Evolutionary conservation across 2,329 filamentous ascomycete genomes (phyloP).

Genomic region (Mariannaea sp.): DNA sequence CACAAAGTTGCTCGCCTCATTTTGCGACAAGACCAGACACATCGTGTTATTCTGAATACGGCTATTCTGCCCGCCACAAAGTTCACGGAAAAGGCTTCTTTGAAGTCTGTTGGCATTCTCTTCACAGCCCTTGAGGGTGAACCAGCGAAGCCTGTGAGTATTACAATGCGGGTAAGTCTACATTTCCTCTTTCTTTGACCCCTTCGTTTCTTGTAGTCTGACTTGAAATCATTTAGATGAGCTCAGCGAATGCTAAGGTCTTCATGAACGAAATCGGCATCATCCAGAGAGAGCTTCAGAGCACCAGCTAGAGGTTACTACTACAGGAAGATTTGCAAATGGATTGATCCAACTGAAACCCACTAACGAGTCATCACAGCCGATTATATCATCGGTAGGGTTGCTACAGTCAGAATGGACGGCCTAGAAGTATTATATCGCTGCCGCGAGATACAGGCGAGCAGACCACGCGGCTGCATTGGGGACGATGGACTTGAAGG

Average conservation of each 20-base stretch:
- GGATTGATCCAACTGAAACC: slow-evolving; percentile 19
- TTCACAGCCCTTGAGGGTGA: slow-evolving; percentile 67
- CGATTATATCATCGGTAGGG: slow-evolving; percentile 13
- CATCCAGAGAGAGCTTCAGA: slow-evolving; percentile 57
- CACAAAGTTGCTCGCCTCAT: slow-evolving; percentile 72
- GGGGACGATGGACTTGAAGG: slow-evolving; percentile 18
- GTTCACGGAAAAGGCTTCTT: slow-evolving; percentile 75
- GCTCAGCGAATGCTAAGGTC: slow-evolving; percentile 55
- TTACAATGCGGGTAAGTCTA: slow-evolving; percentile 64
- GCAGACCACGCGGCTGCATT: slow-evolving; percentile 13
- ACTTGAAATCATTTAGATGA: slow-evolving; percentile 52
- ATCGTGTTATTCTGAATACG: slow-evolving; percentile 85
- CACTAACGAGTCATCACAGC: slow-evolving; percentile 4
- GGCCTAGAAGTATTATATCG: slow-evolving; percentile 18
- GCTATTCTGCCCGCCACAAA: slow-evolving; percentile 78
- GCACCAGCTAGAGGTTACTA: slow-evolving; percentile 39
- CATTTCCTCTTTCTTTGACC: neutral
- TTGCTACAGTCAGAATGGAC: slow-evolving; percentile 12
- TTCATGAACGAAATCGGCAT: slow-evolving; percentile 56
- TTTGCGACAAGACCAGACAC: slow-evolving; percentile 89
- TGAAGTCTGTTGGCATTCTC: slow-evolving; percentile 71
- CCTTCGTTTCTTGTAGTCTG: slow-evolving; percentile 2
- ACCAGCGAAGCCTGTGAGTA: slow-evolving; percentile 59
- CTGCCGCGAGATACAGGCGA: slow-evolving; percentile 15
- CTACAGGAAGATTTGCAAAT: slow-evolving; percentile 13